Percentiles rank a stretch among this genome's conserved stretches.
Conservation (phyloP, 2,329 filamentous ascomycete species). For the Ascochyta fabae region DNA sequence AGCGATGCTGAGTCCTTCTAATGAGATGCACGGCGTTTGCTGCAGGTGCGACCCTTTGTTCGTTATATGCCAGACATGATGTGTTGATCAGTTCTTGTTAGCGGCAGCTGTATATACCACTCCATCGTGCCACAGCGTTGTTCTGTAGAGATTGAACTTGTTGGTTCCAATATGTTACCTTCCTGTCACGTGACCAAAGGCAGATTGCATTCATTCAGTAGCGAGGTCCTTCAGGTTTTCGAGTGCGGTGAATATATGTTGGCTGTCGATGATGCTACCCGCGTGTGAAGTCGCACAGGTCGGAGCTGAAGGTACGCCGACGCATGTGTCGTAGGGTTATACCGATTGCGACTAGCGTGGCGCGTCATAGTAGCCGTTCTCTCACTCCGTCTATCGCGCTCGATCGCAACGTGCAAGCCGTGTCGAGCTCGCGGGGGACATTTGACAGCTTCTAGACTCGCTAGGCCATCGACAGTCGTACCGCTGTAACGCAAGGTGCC, state of each 20-base stretch:
- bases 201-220: neutral
- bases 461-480: neutral
- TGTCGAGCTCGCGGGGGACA: neutral
- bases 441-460: neutral
- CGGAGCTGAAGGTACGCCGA: conserved; percentile 2
- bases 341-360: neutral
- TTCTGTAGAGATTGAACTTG: neutral
- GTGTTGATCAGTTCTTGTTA: neutral
- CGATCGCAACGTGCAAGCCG: neutral
- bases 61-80: neutral
- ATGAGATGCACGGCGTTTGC: conserved; percentile 7
- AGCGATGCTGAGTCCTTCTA: neutral
- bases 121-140: neutral
- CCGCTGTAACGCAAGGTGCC: neutral
- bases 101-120: conserved; percentile 1
- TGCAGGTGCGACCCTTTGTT: neutral
- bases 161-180: neutral
- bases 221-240: neutral
- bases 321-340: neutral
- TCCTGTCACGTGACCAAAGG: neutral
- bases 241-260: neutral
- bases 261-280: neutral
- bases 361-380: neutral
- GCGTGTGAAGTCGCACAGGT: neutral
- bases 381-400: neutral